Evolutionary conservation across 2,329 filamentous ascomycete species (phyloP).

Genomic region (Neonectria sp.): DNA sequence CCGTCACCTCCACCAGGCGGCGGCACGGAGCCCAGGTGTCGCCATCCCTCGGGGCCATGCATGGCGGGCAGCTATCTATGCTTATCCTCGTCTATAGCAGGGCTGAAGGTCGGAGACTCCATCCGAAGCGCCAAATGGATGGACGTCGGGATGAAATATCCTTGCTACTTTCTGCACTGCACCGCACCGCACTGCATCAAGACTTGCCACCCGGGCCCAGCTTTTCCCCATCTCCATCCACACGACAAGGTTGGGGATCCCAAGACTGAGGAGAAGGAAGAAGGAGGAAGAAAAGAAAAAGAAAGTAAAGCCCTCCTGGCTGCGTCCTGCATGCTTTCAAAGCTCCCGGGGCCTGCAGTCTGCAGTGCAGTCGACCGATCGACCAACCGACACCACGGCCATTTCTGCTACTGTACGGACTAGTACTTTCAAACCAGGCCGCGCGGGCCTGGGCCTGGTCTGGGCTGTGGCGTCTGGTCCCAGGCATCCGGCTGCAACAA

Average conservation of each 20-base stretch:
- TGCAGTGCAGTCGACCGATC: too few species aligned
- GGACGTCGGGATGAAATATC: background rate
- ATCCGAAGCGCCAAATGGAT: slow-evolving; percentile 1
- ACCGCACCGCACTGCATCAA: background rate
- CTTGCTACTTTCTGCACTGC: background rate
- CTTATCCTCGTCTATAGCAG: slow-evolving; percentile 9
- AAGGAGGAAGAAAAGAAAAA: background rate
- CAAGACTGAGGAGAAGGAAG: background rate
- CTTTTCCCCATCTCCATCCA: background rate
- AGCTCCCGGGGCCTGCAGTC: background rate
- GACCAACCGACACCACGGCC: background rate
- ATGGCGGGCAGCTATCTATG: slow-evolving; percentile 21
- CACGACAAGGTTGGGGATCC: background rate
- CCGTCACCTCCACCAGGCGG: slow-evolving; percentile 12
- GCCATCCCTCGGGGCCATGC: slow-evolving; percentile 17
- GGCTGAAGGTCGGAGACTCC: slow-evolving; percentile 11
- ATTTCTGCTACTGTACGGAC: too few species aligned
- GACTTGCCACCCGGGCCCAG: background rate
- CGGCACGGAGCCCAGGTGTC: slow-evolving; percentile 8
- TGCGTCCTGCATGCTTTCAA: background rate
- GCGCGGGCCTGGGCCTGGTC: slow-evolving; percentile 25
- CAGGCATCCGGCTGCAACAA: slow-evolving; percentile 42
- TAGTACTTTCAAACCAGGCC: background rate
- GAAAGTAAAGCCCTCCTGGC: background rate
- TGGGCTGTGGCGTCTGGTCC: slow-evolving; percentile 41